Percentiles rank a stretch among this genome's conserved stretches.
Conservation (phyloP, 106 monocot species). For the Phalaenopsis aphrodite region DNA sequence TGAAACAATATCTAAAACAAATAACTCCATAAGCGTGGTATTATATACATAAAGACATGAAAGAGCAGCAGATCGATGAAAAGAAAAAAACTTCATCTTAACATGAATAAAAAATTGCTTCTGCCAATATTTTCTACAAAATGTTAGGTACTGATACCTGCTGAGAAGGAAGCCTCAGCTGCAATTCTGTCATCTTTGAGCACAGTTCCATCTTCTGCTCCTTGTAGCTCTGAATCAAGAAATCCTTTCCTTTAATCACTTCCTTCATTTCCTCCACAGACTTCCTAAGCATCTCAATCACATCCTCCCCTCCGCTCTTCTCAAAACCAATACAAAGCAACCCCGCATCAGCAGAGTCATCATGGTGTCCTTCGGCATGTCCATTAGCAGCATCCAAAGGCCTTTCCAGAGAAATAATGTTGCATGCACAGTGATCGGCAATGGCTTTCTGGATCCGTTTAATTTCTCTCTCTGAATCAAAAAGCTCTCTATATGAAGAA, state of each 20-base stretch:
- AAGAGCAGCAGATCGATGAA: too few species aligned
- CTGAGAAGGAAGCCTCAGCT: constrained; percentile 8
- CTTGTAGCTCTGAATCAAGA: constrained; percentile 21
- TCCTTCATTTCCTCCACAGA: constrained; percentile 18
- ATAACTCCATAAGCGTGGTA: too few species aligned
- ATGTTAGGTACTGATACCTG: neutral
- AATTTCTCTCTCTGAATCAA: constrained; percentile 18
- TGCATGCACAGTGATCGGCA: constrained; percentile 13
- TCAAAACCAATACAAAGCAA: constrained; percentile 2
- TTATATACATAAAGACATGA: too few species aligned
- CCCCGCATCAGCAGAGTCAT: neutral
- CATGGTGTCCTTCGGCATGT: constrained; percentile 13
- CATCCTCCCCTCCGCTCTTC: constrained; percentile 14
- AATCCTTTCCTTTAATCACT: constrained; percentile 22
- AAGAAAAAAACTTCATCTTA: too few species aligned
- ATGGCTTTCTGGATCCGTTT: constrained; percentile 16
- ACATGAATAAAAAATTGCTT: too few species aligned
- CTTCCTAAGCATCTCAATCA: constrained; percentile 15
- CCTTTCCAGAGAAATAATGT: constrained; percentile 6
- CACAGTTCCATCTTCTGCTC: constrained; percentile 21
- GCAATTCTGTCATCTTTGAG: constrained; percentile 23
- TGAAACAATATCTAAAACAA: too few species aligned
- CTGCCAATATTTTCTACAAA: neutral
- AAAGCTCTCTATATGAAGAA: constrained; percentile 9
- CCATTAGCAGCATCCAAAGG: constrained; percentile 17